Evolutionary conservation across 2,329 filamentous ascomycete species (phyloP).

Genomic region (Aspergillus sp.): DNA sequence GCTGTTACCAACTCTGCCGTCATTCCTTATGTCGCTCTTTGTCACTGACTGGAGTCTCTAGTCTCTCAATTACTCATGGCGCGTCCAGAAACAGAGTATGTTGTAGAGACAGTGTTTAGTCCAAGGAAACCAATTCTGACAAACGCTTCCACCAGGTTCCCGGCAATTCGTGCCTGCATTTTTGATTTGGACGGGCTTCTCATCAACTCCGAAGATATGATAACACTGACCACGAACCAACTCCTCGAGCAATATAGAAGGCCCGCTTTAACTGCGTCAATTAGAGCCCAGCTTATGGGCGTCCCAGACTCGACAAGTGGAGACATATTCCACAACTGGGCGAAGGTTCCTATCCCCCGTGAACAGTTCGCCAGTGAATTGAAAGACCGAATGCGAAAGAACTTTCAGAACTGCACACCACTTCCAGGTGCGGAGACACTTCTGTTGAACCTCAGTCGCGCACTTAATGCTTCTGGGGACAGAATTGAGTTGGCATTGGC

Average conservation of each 20-base stretch:
- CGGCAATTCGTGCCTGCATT: conserved; percentile 30
- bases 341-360: conserved; percentile 25
- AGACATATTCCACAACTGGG: conserved; percentile 31
- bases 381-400: conserved; percentile 19
- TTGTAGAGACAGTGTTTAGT: no score
- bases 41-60: no score
- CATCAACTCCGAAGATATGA: conserved; percentile 34
- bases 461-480: conserved; percentile 7
- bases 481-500: conserved; percentile 22
- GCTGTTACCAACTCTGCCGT: no score
- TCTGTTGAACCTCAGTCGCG: conserved; percentile 16
- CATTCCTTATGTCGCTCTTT: no score
- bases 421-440: conserved; percentile 20
- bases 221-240: conserved; percentile 18
- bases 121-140: conserved; percentile 4
- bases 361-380: conserved; percentile 32
- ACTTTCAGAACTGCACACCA: conserved; percentile 27
- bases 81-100: no score
- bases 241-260: conserved; percentile 19
- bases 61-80: no score
- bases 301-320: conserved; percentile 21
- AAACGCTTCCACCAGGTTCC: conserved; percentile 14
- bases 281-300: conserved; percentile 24
- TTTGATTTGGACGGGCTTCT: conserved; percentile 36
- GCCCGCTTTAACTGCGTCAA: conserved; percentile 14